Evolutionary conservation across 768 basidiomycete species (phyloP).

Genomic region (Aureoboletus auriporus): DNA sequence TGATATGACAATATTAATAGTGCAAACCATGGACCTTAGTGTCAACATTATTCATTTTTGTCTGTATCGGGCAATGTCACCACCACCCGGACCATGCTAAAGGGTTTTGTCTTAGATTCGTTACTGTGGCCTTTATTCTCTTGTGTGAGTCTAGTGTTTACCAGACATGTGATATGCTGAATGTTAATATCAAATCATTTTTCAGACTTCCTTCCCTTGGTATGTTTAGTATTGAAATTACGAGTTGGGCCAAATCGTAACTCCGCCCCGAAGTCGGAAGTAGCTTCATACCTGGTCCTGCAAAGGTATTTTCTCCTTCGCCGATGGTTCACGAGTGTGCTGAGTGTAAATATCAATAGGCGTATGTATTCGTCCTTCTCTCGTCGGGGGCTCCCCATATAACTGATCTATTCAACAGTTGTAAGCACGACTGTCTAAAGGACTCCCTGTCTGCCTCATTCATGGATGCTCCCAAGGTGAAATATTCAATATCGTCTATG

Average conservation of each 20-base stretch:
- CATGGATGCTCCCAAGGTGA: not conserved
- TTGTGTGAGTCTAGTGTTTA: not conserved
- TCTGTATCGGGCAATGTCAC: not conserved
- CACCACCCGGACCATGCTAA: not conserved
- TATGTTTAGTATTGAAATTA: not conserved
- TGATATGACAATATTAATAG: not conserved
- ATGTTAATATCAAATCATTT: not conserved
- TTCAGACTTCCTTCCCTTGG: not conserved
- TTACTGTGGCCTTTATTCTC: slow-evolving; percentile 1
- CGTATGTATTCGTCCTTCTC: not conserved
- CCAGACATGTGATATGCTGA: too few relatives aligned
- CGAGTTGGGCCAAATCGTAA: not conserved
- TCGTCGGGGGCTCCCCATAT: not conserved
- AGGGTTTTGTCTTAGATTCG: not conserved
- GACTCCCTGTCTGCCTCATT: not conserved
- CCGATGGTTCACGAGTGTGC: not conserved
- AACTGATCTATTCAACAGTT: not conserved
- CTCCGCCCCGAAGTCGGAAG: not conserved
- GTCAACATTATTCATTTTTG: not conserved
- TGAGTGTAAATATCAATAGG: not conserved
- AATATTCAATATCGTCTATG: not conserved
- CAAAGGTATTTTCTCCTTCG: not conserved
- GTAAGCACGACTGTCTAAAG: not conserved
- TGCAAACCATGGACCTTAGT: not conserved
- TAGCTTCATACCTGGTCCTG: slow-evolving; percentile 6